A percentile compares a stretch with the other conserved stretches of the same genome.
phyloP scores from a whole-genome alignment of 2,329 filamentous ascomycete genomes.

The Passalora sequoiae region DNA sequence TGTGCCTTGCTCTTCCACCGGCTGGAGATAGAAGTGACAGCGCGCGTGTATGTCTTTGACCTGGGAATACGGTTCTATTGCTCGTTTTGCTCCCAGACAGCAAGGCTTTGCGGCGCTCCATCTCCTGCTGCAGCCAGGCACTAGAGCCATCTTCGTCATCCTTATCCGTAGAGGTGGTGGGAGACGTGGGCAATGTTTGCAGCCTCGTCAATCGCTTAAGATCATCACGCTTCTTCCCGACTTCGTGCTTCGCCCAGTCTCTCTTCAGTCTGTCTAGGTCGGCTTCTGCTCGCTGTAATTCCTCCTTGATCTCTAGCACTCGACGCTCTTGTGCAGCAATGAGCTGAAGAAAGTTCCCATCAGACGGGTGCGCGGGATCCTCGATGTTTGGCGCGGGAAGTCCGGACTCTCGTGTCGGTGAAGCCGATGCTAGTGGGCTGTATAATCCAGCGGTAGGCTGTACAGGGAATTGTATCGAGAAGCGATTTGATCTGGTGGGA shows the following conservation, averaged over 20 bases:
- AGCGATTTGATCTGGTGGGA: slow-evolving; percentile 36
- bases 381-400: slow-evolving; percentile 18
- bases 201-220: slow-evolving; percentile 56
- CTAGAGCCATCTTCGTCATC: slow-evolving; percentile 42
- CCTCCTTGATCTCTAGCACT: slow-evolving; percentile 86
- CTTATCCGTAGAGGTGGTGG: slow-evolving; percentile 28
- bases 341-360: slow-evolving; percentile 67
- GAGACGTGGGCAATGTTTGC: slow-evolving; percentile 47
- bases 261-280: slow-evolving; percentile 74
- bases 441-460: slow-evolving; percentile 32
- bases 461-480: slow-evolving; percentile 48
- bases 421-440: slow-evolving; percentile 33
- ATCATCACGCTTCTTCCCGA: slow-evolving; percentile 67
- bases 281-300: slow-evolving; percentile 74
- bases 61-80: slow-evolving; percentile 57
- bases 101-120: slow-evolving; percentile 68
- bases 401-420: slow-evolving; percentile 26
- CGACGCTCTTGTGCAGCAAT: slow-evolving; percentile 87
- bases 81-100: slow-evolving; percentile 48
- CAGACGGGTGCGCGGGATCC: slow-evolving; percentile 31
- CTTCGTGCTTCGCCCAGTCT: slow-evolving; percentile 75
- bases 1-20: slow-evolving; percentile 15
- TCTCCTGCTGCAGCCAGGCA: slow-evolving; percentile 51
- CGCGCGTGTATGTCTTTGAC: slow-evolving; percentile 57
- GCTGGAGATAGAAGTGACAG: slow-evolving; percentile 76